Evolutionary conservation across 305 asterid genomes (phyloP).

Genomic region (Fraxinus albicans): DNA sequence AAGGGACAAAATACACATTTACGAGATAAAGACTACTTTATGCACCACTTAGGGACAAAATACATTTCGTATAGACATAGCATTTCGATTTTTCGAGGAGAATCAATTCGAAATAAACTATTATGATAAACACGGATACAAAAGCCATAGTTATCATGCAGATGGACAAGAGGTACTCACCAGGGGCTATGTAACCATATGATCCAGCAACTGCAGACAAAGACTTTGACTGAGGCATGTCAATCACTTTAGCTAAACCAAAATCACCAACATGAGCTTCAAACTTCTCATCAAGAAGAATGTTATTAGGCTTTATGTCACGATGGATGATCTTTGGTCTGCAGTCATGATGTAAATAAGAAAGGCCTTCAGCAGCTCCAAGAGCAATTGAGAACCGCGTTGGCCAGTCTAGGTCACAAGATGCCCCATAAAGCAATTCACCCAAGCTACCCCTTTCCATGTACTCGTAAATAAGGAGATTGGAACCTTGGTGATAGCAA

Average conservation of each 20-base stretch:
- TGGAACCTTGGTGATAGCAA: slow-evolving; percentile 80
- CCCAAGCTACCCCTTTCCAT: slow-evolving; percentile 93
- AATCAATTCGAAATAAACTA: neutral
- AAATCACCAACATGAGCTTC: slow-evolving; percentile 98
- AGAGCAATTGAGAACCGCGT: slow-evolving; percentile 72
- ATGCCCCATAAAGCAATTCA: slow-evolving; percentile 66
- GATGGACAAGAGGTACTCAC: slow-evolving; percentile 36
- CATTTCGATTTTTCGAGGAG: neutral
- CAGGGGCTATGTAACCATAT: slow-evolving; percentile 96
- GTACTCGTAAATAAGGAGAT: slow-evolving; percentile 83
- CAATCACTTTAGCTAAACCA: slow-evolving; percentile 90
- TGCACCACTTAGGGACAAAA: neutral
- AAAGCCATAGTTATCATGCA: neutral
- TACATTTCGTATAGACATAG: neutral
- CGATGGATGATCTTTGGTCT: slow-evolving; percentile 86
- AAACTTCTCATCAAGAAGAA: slow-evolving; percentile 77
- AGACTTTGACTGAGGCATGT: slow-evolving; percentile 90
- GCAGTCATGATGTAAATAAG: slow-evolving; percentile 86
- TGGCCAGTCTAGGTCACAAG: slow-evolving; percentile 69
- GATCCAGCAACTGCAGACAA: slow-evolving; percentile 97
- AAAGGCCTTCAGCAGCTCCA: slow-evolving; percentile 88
- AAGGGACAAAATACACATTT: neutral
- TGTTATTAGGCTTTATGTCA: slow-evolving; percentile 84
- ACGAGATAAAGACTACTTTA: neutral
- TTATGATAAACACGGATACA: neutral